phyloP scores from a whole-genome alignment of 2,329 filamentous ascomycete species.

The Colletotrichum sp. region DNA sequence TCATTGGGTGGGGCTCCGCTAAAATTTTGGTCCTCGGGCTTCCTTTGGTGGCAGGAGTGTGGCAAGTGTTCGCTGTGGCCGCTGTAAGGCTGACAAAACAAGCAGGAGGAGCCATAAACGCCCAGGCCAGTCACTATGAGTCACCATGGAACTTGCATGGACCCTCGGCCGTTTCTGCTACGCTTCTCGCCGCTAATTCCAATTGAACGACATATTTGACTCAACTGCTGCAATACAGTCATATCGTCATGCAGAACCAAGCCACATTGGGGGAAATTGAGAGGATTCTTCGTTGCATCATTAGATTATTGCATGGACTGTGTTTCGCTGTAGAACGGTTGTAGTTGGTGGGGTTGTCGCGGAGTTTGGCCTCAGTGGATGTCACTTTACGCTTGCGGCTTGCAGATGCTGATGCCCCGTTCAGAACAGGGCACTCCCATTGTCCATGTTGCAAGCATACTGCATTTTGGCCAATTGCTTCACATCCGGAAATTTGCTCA shows the following conservation, averaged over 20 bases:
- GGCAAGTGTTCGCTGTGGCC: neutral
- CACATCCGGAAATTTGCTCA: neutral
- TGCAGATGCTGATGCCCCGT: neutral
- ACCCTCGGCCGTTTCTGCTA: neutral
- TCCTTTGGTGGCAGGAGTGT: neutral
- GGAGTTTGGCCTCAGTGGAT: slow-evolving; percentile 7
- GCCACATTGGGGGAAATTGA: neutral
- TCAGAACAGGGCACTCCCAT: neutral
- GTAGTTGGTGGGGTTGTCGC: neutral
- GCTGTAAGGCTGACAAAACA: slow-evolving; percentile 20
- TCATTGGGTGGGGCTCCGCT: slow-evolving; percentile 4
- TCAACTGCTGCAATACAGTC: slow-evolving; percentile 2
- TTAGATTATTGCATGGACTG: no score
- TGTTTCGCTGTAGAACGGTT: neutral
- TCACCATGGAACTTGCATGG: neutral
- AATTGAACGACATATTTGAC: neutral
- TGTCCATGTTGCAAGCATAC: neutral
- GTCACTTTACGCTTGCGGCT: neutral
- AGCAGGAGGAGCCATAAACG: neutral
- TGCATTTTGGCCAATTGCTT: neutral
- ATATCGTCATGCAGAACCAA: neutral
- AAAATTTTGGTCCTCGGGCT: neutral
- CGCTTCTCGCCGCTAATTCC: neutral
- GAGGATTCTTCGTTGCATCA: neutral
- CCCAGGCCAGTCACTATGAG: slow-evolving; percentile 15